Base-by-base conservation (phyloP, 129 eudicot genomes). In the Helianthus annuus region DNA sequence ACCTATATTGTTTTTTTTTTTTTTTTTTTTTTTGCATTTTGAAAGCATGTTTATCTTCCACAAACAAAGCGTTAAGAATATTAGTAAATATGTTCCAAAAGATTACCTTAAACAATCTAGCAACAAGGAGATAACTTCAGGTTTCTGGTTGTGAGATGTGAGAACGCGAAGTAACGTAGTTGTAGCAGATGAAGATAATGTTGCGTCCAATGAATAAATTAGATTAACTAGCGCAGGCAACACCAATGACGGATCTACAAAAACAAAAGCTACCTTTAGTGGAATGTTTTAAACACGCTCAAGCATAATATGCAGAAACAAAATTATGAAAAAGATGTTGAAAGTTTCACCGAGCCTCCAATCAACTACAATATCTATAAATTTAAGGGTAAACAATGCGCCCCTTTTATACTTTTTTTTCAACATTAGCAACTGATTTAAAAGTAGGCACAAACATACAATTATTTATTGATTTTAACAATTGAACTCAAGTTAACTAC, bases 81-180 rank as follows among this genome's bases (percentile, higher is more conserved):
- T 6, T 17, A 34, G 27, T 32, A 2, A 19, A 67, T 17, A 36
- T 48, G 63, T 5, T 69, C 61, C 54, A 69, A 51, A 49, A 29
- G 42, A 69, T 61, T 83, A 92, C 98, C 98, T 85, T 48, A 92
- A 82, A 73, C 86, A 81, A 83, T 92, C 93, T 32, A 92, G 87
- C 79, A 92, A 48, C 85, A 79, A 51, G 65, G 84, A 79, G 46
- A 92, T 36, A 69, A 82, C 83, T 52, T 89, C 91, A 5, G 90
- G 79, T 55, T 78, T 83, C 32, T 79, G 46, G 74, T 76, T 92
- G 77, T 83, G 89, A 79, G 66, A 66, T 76, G 75, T 85, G 56
- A 92, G 88, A 73, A 92, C 64, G n/a, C 78, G 82, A 12, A 86
- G 73, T 60, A 92, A 79, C 36, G 87, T 75, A 46, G 44, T 68